These are phyloP conservation scores for Pyricularia sp. DNA, from an alignment of 2,329 filamentous ascomycete species.

Conservation along the genomic window DNA sequence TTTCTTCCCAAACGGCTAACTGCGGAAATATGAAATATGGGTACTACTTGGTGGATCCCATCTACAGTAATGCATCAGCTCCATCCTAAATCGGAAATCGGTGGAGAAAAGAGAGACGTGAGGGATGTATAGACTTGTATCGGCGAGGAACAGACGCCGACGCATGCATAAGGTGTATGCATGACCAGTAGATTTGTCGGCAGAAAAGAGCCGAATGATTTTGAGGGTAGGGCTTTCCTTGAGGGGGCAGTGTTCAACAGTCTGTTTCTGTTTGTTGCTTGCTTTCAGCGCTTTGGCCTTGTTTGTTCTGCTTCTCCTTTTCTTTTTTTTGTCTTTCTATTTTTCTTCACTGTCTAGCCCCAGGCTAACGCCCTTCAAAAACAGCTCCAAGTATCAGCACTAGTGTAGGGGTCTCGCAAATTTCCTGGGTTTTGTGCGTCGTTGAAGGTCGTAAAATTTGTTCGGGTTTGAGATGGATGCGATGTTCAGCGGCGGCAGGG, in stretches of 20 bases:
- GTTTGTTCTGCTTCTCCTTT: not conserved
- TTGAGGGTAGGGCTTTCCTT: not conserved
- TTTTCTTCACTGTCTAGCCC: not conserved
- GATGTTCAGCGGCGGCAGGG: not conserved
- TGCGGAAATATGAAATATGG: too few species aligned
- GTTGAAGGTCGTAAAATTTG: not conserved
- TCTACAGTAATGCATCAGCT: not conserved
- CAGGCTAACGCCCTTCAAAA: not conserved
- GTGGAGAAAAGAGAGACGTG: not conserved
- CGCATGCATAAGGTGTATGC: not conserved
- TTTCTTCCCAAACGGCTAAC: not conserved
- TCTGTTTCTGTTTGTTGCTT: too few species aligned
- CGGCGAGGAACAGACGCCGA: not conserved
- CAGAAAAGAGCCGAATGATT: not conserved
- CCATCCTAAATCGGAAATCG: not conserved
- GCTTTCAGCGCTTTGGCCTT: not conserved
- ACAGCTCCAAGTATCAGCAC: not conserved
- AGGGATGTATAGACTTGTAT: not conserved
- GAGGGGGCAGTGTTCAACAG: not conserved
- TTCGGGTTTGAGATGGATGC: not conserved
- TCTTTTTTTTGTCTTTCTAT: not conserved
- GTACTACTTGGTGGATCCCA: not conserved
- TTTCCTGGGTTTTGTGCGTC: not conserved
- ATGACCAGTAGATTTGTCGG: not conserved
- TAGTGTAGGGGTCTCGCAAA: not conserved